Evolutionary conservation across 306 rosid genomes (phyloP), one percentile per base, ranked within the genome.

Genomic region (Vigna nakashimae): DNA sequence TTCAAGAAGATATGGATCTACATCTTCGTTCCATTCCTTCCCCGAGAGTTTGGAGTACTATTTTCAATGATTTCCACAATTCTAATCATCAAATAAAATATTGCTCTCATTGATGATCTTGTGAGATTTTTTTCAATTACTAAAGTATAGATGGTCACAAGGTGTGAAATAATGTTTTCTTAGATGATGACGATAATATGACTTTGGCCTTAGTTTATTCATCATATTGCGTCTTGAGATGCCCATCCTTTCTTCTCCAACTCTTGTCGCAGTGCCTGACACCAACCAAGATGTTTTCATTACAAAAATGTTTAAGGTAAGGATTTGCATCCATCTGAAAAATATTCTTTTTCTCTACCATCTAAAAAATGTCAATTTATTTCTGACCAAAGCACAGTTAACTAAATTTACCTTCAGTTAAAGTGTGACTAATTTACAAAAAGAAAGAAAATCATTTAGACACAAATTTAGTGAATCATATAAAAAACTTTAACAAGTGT

Each of bases 171-270:
- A 49, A 26, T 59, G 9, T 16, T 17, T 34, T 69, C 55, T 45
- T 65, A 49, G 24, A 20, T 30, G 34, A 30, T 0, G 5, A 4
- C 57, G 40, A 15, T 20, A 6, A 40, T 69, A 17, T 18, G 55
- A 51, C 20, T 69, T 53, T 26, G 69, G 67, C 60, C 45, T 1
- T 7, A 9, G 32, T 69, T 14, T 15, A 7, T 13, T 62, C 43
- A 4, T 75, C 65, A 82, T 76, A 76, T 70, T 0, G 84, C 74
- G 74, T 82, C 96, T 76, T 84, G 79, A 62, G 97, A 91, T 17
- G 92, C 86, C 98, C 97, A 90, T 75, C 97, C 97, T 78, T 52
- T 94, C 89, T 90, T 90, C 87, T 90, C 96, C 79, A 92, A 84
- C 78, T 84, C 93, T 65, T 81, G 77, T 48, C 98, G 77, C 75